Evolutionary conservation across 2,329 filamentous ascomycete genomes (phyloP).

Genomic region (Ceratocystis smalleyi): DNA sequence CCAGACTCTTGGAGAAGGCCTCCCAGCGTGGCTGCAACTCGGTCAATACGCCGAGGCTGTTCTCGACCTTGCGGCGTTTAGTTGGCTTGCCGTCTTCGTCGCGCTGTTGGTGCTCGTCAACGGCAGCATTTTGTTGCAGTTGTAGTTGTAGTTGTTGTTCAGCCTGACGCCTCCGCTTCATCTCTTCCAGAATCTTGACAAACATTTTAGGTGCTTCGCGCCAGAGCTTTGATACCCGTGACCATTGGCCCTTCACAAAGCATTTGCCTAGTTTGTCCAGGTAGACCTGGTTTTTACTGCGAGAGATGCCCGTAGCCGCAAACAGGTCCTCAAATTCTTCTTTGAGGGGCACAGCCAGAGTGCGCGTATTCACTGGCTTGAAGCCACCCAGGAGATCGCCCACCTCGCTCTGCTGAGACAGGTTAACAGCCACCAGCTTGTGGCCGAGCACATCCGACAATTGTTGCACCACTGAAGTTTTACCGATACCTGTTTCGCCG

Average conservation of each 20-base stretch:
- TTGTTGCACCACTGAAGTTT: constrained; percentile 91
- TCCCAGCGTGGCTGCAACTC: constrained; percentile 58
- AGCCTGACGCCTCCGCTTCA: constrained; percentile 30
- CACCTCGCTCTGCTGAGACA: constrained; percentile 95
- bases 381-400: constrained; percentile 92
- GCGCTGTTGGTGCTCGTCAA: constrained; percentile 22
- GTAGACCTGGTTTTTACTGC: constrained; percentile 76
- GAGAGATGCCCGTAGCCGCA: constrained; percentile 66
- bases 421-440: constrained; percentile 79
- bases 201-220: constrained; percentile 81
- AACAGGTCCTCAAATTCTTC: constrained; percentile 92
- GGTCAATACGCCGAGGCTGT: constrained; percentile 48
- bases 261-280: constrained; percentile 65
- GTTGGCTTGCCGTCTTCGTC: constrained; percentile 39
- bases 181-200: constrained; percentile 46
- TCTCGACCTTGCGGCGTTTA: constrained; percentile 42
- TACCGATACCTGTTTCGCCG: constrained; percentile 97
- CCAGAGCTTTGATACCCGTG: constrained; percentile 72
- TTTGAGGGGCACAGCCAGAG: constrained; percentile 72
- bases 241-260: constrained; percentile 72
- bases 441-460: constrained; percentile 70
- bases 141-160: constrained; percentile 19
- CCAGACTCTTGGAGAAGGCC: constrained; percentile 56
- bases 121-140: no score
- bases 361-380: constrained; percentile 86